Base-by-base conservation (phyloP, 495 filamentous ascomycete genomes). In the Penicillium ochrochloron region DNA sequence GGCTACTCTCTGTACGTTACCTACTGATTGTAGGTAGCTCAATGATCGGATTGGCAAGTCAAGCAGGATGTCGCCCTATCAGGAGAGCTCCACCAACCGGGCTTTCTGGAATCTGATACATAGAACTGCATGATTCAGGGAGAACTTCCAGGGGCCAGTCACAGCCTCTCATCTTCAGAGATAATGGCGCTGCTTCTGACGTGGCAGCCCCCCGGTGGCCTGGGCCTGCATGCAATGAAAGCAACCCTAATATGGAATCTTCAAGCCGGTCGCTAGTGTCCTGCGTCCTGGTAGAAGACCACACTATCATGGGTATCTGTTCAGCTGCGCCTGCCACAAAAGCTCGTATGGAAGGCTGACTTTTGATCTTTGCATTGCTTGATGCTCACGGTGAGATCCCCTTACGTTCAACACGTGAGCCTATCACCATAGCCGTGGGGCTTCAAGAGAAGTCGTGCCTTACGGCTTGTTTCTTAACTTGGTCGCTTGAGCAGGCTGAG, bases 111-210 rank as follows among this genome's bases (percentile, higher is more conserved):
- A 61, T 63, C 64, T 66, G 71, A 70, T 73, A 71, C 69, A 71
- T 71, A 27, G 33, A 61, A 66, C 63, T 61, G 64, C 59, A 68
- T 65, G 39, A 53, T 39, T 58, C 27, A 63, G 42, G 59, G 39
- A 54, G 52, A 31, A 27, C 55, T 31, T 48, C 44, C 44, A 48
- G 21, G 27, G 57, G 31, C 34, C 63, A 69, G 66, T 63, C 70
- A 65, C 67, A 68, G 35, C 52, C 31, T 60, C 33, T 46, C 42
- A 60, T 59, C 21, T 25, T 53, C 41, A 51, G 46, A 27, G 63
- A 44, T 57, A 60, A 64, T 61, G 57, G 57, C 64, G 65, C 48
- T 66, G 60, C 54, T 65, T 73, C 72, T 75, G 72, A 75, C 72
- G 72, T 75, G 72, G 72, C 70, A 73, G 42, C 4, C 62, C 66